Conservation (phyloP, 352 stramenopile genomes). For the Globisporangium cylindrosporum region DNA sequence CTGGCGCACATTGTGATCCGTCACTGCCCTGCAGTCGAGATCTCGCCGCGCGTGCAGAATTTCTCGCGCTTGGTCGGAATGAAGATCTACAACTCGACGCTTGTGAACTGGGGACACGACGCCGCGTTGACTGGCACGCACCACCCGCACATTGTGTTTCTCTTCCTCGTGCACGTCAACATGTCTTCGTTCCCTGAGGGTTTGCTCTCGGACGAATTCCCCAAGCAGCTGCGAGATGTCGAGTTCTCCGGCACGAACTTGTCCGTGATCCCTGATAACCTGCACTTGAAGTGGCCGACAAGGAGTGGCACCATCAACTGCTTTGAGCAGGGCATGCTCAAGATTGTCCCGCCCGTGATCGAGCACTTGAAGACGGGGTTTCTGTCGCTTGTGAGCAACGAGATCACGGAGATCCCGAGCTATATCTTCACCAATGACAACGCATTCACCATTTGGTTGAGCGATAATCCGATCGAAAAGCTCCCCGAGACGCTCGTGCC, state of each 20-base stretch:
- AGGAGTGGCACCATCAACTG: background rate
- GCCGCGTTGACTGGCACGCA: conserved; percentile 24
- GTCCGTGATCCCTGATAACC: conserved; percentile 24
- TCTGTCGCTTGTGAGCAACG: conserved; percentile 25
- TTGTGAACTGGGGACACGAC: conserved; percentile 23
- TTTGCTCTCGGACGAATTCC: conserved; percentile 34
- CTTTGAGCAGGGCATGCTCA: conserved; percentile 25
- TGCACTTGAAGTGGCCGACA: conserved; percentile 29
- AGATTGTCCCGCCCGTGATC: conserved; percentile 15
- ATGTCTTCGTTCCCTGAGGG: conserved; percentile 34
- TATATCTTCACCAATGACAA: conserved; percentile 15
- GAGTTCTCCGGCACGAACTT: conserved; percentile 44
- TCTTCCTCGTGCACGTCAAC: conserved; percentile 35
- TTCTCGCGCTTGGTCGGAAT: conserved; percentile 33
- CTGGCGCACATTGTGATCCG: conserved; percentile 31
- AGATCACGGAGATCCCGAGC: conserved; percentile 12
- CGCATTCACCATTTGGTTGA: conserved; percentile 18
- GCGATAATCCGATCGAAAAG: conserved; percentile 21
- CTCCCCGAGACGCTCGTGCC: conserved; percentile 16
- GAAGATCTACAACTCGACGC: conserved; percentile 46
- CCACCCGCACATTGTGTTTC: conserved; percentile 26
- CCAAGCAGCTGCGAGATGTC: conserved; percentile 29
- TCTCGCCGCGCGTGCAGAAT: conserved; percentile 20
- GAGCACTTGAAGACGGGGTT: conserved; percentile 19
- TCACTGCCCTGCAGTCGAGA: conserved; percentile 35